Evolutionary conservation across 2,329 filamentous ascomycete genomes (phyloP).

Genomic region (Drechslerella dactyloides): DNA sequence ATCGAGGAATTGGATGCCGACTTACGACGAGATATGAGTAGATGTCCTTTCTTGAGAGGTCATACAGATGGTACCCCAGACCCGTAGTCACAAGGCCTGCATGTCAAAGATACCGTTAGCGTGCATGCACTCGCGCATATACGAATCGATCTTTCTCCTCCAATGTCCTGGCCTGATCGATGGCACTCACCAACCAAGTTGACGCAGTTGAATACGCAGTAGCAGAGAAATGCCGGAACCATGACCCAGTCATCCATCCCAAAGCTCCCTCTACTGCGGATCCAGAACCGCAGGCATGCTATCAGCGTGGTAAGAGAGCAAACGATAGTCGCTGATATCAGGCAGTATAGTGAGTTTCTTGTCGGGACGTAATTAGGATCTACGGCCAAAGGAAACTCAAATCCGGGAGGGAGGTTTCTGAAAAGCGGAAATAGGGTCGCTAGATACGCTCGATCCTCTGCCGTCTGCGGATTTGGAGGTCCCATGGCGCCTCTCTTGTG

Average conservation of each 20-base stretch:
- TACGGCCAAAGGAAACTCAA: slow-evolving; percentile 34
- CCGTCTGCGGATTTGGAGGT: slow-evolving; percentile 36
- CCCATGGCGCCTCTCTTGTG: slow-evolving; percentile 12
- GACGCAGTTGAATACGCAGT: slow-evolving; percentile 48
- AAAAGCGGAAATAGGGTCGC: slow-evolving; percentile 42
- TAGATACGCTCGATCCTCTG: slow-evolving; percentile 39
- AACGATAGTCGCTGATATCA: slow-evolving; percentile 30
- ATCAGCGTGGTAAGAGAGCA: slow-evolving; percentile 34
- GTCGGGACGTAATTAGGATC: slow-evolving; percentile 35
- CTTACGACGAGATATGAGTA: slow-evolving; percentile 41
- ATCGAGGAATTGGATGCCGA: neutral
- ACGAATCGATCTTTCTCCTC: neutral
- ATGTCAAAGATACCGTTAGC: neutral
- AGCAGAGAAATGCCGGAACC: slow-evolving; percentile 43
- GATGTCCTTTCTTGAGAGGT: slow-evolving; percentile 43
- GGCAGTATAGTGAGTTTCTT: slow-evolving; percentile 37
- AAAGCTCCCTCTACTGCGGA: slow-evolving; percentile 33
- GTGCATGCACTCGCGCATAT: neutral
- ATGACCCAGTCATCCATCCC: slow-evolving; percentile 50
- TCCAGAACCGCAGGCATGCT: slow-evolving; percentile 47
- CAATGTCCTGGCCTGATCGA: neutral
- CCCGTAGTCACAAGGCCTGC: slow-evolving; percentile 32
- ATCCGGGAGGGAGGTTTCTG: slow-evolving; percentile 22
- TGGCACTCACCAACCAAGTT: slow-evolving; percentile 39
- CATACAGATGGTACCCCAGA: slow-evolving; percentile 45